Evolutionary conservation across 495 filamentous ascomycete species (phyloP), one percentile per base, ranked within the genome.

Genomic region (Talaromyces liani): DNA sequence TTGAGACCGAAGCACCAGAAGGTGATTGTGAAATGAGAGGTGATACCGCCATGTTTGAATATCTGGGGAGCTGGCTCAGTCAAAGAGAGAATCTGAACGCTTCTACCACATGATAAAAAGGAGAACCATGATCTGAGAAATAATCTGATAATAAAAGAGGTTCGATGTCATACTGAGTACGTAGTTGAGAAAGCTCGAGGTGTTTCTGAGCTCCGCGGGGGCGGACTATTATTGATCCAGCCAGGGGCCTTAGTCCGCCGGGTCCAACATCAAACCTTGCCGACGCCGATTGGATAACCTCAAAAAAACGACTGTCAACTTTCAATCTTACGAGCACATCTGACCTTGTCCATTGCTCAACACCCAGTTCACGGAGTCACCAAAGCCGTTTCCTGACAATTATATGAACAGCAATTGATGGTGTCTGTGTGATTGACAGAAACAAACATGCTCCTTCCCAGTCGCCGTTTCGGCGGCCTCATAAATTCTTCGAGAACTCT

Each of bases 361-460:
- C 39, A 18, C 39, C 14, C 39, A 45, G 39, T 49, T 20, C 45
- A 20, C 6, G 41, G n/a, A 49, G 5, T 49, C 45, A 6, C 6
- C 45, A 20, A 49, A 49, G 1, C 45, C 8, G 2, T 3, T 47
- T 3, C 8, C 6, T 20, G 45, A 9, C 45, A 49, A 20, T 49
- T 5, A 18, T 12, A 18, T 6, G 1, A 4, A 49, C 16, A 20
- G 4, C 45, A 49, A 49, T 20, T 49, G 45, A 49, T 49, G 45
- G 18, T 49, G 18, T 49, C 16, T 6, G 18, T 49, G 1, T 49
- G 18, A 49, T 49, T 20, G 45, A 49, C 5, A 4, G 18, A 49
- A 49, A 6, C 27, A 45, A 33, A 22, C 39, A 77, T 79, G 75
- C 68, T 74, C 8, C 65, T 77, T 69, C 74, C 69, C 64, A 73